phyloP scores from a whole-genome alignment of 2,329 filamentous ascomycete species.

The Colletotrichum godetiae region DNA sequence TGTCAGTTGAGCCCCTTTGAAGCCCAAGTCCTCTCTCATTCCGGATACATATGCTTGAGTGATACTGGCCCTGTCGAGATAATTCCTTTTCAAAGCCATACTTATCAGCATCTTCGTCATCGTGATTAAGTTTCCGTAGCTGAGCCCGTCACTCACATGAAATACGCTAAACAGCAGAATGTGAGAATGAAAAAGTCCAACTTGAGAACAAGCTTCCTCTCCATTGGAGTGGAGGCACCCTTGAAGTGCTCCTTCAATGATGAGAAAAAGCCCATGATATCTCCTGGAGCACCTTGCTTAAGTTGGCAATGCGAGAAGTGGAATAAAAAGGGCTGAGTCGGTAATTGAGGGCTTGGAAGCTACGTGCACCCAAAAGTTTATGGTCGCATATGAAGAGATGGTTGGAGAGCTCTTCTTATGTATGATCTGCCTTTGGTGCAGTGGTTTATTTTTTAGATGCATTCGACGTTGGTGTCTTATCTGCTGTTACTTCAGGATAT shows the following conservation, averaged over 20 bases:
- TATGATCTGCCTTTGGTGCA: too few relatives aligned
- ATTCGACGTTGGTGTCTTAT: too few relatives aligned
- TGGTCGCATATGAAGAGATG: too few relatives aligned
- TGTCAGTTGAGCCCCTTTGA: constrained; percentile 6
- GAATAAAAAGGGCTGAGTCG: neutral
- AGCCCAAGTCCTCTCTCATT: constrained; percentile 12
- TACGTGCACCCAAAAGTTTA: too few relatives aligned
- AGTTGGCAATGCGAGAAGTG: neutral
- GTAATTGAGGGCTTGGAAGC: too few relatives aligned
- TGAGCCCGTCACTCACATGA: neutral
- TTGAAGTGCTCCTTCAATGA: constrained; percentile 5
- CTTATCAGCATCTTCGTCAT: neutral
- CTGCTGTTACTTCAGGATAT: too few relatives aligned
- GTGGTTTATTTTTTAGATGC: too few relatives aligned
- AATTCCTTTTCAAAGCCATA: neutral
- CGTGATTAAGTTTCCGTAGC: too few relatives aligned
- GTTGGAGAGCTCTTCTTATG: too few relatives aligned
- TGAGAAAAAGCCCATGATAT: neutral
- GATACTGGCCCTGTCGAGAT: constrained; percentile 17
- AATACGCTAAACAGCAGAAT: constrained; percentile 11
- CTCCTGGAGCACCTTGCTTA: neutral
- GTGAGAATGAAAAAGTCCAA: constrained; percentile 19
- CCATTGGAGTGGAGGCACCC: neutral
- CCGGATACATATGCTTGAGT: constrained; percentile 17
- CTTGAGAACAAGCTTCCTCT: constrained; percentile 8